phyloP scores from a whole-genome alignment of 306 rosid species.

The Malus sieversii region DNA sequence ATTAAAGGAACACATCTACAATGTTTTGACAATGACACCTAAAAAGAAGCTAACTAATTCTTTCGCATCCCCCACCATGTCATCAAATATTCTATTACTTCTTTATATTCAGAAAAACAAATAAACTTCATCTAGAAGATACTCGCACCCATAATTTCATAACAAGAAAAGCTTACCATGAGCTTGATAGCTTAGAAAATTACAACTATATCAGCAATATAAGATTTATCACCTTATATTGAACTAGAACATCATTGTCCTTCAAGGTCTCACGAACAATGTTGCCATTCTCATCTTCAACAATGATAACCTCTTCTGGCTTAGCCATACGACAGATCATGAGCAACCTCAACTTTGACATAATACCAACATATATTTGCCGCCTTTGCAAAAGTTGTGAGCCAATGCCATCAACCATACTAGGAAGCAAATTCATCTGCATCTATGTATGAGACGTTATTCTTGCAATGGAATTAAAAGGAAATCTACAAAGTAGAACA shows the following conservation, averaged over 20 bases:
- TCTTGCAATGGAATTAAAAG: not conserved
- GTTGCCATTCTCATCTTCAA: constrained; percentile 97
- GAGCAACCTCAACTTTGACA: constrained; percentile 96
- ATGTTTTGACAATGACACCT: not conserved
- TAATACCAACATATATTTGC: constrained; percentile 71
- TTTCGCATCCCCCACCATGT: not conserved
- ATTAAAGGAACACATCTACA: not conserved
- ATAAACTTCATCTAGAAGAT: not conserved
- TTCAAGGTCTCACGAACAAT: constrained; percentile 97
- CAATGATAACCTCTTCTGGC: constrained; percentile 98
- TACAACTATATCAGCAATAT: not conserved
- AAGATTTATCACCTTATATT: constrained; percentile 64
- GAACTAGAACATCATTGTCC: constrained; percentile 99
- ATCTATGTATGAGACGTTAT: not conserved
- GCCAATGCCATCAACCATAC: constrained; percentile 83
- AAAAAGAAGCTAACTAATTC: not conserved
- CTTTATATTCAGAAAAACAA: not conserved
- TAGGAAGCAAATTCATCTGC: constrained; percentile 68
- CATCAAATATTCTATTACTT: not conserved
- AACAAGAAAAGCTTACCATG: not conserved
- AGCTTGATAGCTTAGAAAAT: no score
- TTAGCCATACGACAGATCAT: constrained; percentile 99
- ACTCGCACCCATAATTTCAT: not conserved
- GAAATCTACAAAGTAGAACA: not conserved
- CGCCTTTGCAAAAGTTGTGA: constrained; percentile 73